phyloP scores from a whole-genome alignment of 1,284 basidiomycete species.

The Moesziomyces globuligerus region DNA sequence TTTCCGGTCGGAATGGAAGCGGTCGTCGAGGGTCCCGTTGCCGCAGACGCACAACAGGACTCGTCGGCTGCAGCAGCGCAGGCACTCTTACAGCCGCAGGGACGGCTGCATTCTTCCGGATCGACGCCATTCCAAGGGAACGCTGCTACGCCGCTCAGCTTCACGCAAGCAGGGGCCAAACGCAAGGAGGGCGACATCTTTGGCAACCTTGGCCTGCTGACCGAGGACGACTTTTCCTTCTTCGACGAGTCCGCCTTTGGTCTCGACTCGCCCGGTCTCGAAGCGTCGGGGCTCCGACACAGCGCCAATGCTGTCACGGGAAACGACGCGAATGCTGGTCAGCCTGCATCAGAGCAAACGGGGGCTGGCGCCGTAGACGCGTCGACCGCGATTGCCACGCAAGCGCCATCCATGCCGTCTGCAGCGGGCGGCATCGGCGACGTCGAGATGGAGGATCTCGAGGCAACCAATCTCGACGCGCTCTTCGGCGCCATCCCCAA shows the following conservation, averaged over 20 bases:
- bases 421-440: constrained; percentile 11
- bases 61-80: constrained; percentile 1
- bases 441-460: constrained; percentile 32
- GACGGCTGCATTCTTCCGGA: constrained; percentile 6
- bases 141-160: constrained; percentile 8
- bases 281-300: neutral
- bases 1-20: constrained; percentile 3
- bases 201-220: constrained; percentile 48
- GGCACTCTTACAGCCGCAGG: constrained; percentile 15
- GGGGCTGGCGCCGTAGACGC: neutral
- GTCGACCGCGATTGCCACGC: neutral
- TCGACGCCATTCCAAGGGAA: constrained; percentile 17
- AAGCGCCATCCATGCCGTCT: constrained; percentile 1
- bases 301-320: neutral
- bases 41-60: neutral
- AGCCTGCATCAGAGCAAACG: neutral
- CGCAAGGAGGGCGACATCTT: constrained; percentile 47
- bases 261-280: constrained; percentile 8
- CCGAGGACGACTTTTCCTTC: constrained; percentile 64
- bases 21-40: neutral
- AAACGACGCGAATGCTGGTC: constrained; percentile 1
- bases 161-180: constrained; percentile 14
- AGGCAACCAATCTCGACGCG: constrained; percentile 33
- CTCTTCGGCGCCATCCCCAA: constrained; percentile 37
- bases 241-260: constrained; percentile 57